Percentiles rank a stretch among this genome's conserved stretches.
Conservation (phyloP, 2,329 filamentous ascomycete genomes). For the Paecilomyces variotii region DNA sequence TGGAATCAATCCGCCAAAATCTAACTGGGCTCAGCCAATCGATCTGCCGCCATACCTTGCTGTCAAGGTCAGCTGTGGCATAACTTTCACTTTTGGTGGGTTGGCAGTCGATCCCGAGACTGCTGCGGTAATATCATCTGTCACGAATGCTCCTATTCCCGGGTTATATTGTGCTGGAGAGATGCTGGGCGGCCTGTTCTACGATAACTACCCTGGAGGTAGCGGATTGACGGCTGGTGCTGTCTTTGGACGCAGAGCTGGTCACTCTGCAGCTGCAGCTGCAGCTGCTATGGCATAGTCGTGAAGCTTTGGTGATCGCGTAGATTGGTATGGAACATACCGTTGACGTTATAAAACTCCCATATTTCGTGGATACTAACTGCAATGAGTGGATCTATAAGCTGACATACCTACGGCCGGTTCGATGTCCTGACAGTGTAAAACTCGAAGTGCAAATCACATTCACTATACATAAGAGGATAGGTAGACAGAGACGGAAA, state of each 20-base stretch:
- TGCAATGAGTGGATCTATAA: not conserved
- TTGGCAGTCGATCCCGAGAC: slow-evolving; percentile 50
- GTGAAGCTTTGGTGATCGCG: no score
- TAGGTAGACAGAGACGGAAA: not conserved
- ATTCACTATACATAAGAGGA: not conserved
- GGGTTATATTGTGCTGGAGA: slow-evolving; percentile 45
- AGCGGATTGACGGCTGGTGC: slow-evolving; percentile 44
- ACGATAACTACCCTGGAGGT: not conserved
- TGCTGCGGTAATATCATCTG: slow-evolving; percentile 37
- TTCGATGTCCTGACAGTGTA: not conserved
- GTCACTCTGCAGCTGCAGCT: slow-evolving; percentile 10
- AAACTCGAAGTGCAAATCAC: not conserved
- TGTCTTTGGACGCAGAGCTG: slow-evolving; percentile 44
- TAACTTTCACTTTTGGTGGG: slow-evolving; percentile 63
- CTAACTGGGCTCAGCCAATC: slow-evolving; percentile 53
- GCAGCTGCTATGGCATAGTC: no score
- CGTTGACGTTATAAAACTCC: no score
- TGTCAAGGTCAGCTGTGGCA: slow-evolving; percentile 56
- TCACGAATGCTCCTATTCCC: slow-evolving; percentile 40
- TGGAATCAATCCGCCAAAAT: slow-evolving; percentile 47
- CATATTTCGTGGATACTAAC: not conserved
- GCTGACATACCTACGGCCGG: not conserved
- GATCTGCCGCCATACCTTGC: slow-evolving; percentile 42
- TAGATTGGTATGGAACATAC: no score
- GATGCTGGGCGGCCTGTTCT: not conserved